phyloP scores from a whole-genome alignment of 495 filamentous ascomycete species.

The Penicillium chermesinum region DNA sequence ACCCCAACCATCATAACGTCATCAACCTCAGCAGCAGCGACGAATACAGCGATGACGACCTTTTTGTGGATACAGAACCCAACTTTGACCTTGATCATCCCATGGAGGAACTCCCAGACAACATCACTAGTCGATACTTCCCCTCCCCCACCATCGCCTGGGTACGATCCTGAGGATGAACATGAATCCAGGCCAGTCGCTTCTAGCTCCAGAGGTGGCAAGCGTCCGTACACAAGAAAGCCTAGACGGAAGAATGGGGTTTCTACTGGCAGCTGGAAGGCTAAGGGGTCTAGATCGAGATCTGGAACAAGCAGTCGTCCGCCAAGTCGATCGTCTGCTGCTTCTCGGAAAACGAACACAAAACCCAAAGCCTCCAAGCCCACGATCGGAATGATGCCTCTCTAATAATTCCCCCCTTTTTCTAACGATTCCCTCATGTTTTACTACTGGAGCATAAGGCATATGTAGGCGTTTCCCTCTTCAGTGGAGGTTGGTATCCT shows the following conservation, averaged over 20 bases:
- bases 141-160: slow-evolving; percentile 22
- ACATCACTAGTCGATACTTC: slow-evolving; percentile 47
- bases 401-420: slow-evolving; percentile 23
- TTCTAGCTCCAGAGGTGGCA: slow-evolving; percentile 23
- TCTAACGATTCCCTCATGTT: slow-evolving; percentile 16
- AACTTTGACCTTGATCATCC: slow-evolving; percentile 32
- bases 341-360: slow-evolving; percentile 21
- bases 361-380: slow-evolving; percentile 30
- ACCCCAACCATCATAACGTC: slow-evolving; percentile 58
- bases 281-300: slow-evolving; percentile 23
- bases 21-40: slow-evolving; percentile 64
- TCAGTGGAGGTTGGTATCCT: too few species aligned
- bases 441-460: slow-evolving; percentile 15
- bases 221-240: slow-evolving; percentile 26
- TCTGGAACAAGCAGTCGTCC: slow-evolving; percentile 21
- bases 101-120: slow-evolving; percentile 11
- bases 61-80: slow-evolving; percentile 35
- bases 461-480: slow-evolving; percentile 21
- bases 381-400: slow-evolving; percentile 45
- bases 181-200: slow-evolving; percentile 15
- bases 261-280: slow-evolving; percentile 20
- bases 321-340: slow-evolving; percentile 19
- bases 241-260: slow-evolving; percentile 26
- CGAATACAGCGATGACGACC: slow-evolving; percentile 49
- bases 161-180: slow-evolving; percentile 22